Evolutionary conservation across 345 rosid species (phyloP).

Genomic region (Acer saccharum): DNA sequence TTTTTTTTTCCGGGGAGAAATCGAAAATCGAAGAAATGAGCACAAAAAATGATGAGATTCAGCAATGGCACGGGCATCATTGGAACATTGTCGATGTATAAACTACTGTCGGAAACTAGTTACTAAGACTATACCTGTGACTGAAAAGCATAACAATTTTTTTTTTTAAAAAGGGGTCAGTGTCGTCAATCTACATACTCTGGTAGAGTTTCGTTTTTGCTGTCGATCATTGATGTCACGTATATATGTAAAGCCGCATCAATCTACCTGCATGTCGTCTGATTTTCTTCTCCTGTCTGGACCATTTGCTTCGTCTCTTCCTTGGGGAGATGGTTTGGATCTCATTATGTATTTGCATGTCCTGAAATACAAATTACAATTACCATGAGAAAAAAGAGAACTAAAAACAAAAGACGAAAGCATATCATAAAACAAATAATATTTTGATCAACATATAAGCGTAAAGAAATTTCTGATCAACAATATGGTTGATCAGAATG

Average conservation of each 20-base stretch:
- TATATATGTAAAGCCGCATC: constrained; percentile 3
- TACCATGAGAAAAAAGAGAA: not conserved
- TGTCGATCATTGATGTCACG: not conserved
- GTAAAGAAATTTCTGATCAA: not conserved
- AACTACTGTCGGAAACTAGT: constrained; percentile 2
- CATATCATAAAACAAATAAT: not conserved
- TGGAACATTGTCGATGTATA: not conserved
- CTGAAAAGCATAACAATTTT: not conserved
- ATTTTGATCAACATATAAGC: not conserved
- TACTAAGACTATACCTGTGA: not conserved
- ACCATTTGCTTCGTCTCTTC: constrained; percentile 24
- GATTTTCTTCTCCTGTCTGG: constrained; percentile 15
- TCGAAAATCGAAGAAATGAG: not conserved
- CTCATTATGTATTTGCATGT: constrained; percentile 29
- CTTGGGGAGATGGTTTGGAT: constrained; percentile 11
- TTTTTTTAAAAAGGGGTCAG: too few species aligned
- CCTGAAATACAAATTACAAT: constrained; percentile 15
- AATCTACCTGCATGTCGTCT: constrained; percentile 24
- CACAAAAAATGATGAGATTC: not conserved
- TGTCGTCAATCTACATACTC: not conserved
- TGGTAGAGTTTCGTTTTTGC: not conserved
- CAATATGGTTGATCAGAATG: not conserved
- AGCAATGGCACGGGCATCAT: constrained; percentile 1
- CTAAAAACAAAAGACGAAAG: too few species aligned
- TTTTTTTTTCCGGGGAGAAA: not conserved